phyloP scores from a whole-genome alignment of 371 early-diverging fungal genomes.

The Choanephora cucurbitarum region DNA sequence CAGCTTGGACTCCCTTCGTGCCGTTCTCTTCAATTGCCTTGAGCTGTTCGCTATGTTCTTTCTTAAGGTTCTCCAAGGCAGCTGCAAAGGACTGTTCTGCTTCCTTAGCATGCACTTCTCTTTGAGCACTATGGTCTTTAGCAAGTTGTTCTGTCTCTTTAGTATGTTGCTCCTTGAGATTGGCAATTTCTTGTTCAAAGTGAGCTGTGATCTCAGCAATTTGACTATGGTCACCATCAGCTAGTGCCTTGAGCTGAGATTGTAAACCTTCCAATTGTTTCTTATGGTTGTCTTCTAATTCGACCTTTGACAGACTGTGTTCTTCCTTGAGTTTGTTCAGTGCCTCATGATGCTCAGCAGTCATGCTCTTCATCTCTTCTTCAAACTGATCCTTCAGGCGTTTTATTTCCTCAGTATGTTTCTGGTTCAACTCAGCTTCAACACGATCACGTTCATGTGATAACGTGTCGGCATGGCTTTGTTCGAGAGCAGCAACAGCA shows the following conservation, averaged over 20 bases:
- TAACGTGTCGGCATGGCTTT: background rate
- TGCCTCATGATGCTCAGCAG: background rate
- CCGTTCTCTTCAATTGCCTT: conserved; percentile 4
- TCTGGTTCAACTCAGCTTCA: background rate
- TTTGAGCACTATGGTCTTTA: conserved; percentile 23
- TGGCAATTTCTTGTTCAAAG: conserved; percentile 19
- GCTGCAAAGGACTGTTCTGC: conserved; percentile 6
- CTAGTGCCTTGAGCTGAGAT: conserved; percentile 3
- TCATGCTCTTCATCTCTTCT: background rate
- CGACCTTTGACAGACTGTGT: background rate
- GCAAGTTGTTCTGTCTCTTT: conserved; percentile 18
- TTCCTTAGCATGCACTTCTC: conserved; percentile 3
- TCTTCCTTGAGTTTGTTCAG: background rate
- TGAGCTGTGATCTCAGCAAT: background rate
- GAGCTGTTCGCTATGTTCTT: conserved; percentile 12
- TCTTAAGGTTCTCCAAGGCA: conserved; percentile 15
- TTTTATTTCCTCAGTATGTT: conserved; percentile 3
- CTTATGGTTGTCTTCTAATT: conserved; percentile 7
- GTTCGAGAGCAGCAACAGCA: background rate
- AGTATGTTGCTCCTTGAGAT: conserved; percentile 30
- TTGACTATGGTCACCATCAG: conserved; percentile 1
- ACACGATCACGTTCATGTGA: background rate
- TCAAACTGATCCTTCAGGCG: conserved; percentile 5
- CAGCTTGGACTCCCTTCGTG: conserved; percentile 2
- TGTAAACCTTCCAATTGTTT: conserved; percentile 8